Base-by-base conservation (phyloP, 441 rosid genomes). In the Populus hybrid region DNA sequence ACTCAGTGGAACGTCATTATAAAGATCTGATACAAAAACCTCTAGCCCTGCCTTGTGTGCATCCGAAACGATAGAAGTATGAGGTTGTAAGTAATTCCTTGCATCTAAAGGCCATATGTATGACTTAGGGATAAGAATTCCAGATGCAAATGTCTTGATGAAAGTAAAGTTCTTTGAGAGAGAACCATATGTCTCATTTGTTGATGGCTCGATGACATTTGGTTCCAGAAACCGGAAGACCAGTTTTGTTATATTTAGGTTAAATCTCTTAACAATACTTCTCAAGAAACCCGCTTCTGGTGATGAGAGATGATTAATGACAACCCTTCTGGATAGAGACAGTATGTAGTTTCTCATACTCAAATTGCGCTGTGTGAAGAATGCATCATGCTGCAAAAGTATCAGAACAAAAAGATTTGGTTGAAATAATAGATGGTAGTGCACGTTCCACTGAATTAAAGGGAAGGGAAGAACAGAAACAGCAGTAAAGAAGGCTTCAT, bases 131-230 rank as follows among this genome's bases (percentile, higher is more conserved):
- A 94, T 86, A 50, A 92, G 91, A 79, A 95, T 84, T 78, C 95
- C 97, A 8, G 97, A 87, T 72, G 98, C 97, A 89, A 95, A 95
- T 69, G 91, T 85, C 90, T 85, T 92, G 84, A 94, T 82, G 73
- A 85, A 90, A n/a, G 97, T 86, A 73, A 95, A 86, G 84, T 92
- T 94, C 28, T 64, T 79, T 24, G 64, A 36, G 56, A 95, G 88
- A 82, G 91, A 84, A 77, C 59, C 80, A 65, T 95, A 95, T 61
- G 94, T 92, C 83, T 87, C 95, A 82, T 92, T 92, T 63, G 89
- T 91, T 61, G 94, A 86, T 74, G 90, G 93, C 84, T 92, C 99
- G 6, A 83, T 31, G 18, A 69, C 88, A n/a, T 76, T 74, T 79
- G 72, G 35, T 69, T 63, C 86, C 20, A 88, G 86, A 82, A 90